Evolutionary conservation across 2,329 filamentous ascomycete species (phyloP).

Genomic region (Penicillium expansum): DNA sequence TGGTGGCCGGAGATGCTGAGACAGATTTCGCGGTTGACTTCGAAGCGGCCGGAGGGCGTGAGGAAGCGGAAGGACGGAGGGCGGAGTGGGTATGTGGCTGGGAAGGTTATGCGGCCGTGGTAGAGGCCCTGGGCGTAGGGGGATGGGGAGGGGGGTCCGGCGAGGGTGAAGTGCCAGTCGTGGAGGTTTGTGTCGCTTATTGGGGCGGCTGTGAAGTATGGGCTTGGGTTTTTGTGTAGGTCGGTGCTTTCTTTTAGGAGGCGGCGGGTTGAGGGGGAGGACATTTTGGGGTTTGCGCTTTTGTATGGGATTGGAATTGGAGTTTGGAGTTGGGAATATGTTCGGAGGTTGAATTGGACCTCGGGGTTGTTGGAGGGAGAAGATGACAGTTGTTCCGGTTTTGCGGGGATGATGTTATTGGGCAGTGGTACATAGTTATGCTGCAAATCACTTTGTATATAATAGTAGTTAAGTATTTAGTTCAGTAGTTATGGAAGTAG

Average conservation of each 20-base stretch:
- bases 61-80: constrained; percentile 95
- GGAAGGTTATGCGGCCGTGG: constrained; percentile 91
- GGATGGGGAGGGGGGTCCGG: constrained; percentile 79
- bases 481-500: no score
- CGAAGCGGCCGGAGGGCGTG: constrained; percentile 88
- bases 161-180: constrained; percentile 99
- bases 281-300: constrained; percentile 13
- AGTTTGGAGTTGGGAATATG: background rate
- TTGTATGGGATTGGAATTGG: background rate
- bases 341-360: background rate
- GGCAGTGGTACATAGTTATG: background rate
- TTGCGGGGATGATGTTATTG: background rate
- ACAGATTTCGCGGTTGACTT: constrained; percentile 95
- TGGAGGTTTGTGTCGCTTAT: constrained; percentile 82
- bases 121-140: constrained; percentile 81
- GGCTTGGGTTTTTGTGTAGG: constrained; percentile 72
- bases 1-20: constrained; percentile 91
- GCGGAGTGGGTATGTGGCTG: constrained; percentile 82
- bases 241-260: constrained; percentile 82
- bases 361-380: background rate
- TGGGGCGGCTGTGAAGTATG: constrained; percentile 81
- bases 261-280: constrained; percentile 38
- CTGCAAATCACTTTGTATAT: no score
- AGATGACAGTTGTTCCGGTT: background rate
- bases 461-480: no score